phyloP scores from a whole-genome alignment of 2,329 filamentous ascomycete genomes.

The Penicillium janthinellum region DNA sequence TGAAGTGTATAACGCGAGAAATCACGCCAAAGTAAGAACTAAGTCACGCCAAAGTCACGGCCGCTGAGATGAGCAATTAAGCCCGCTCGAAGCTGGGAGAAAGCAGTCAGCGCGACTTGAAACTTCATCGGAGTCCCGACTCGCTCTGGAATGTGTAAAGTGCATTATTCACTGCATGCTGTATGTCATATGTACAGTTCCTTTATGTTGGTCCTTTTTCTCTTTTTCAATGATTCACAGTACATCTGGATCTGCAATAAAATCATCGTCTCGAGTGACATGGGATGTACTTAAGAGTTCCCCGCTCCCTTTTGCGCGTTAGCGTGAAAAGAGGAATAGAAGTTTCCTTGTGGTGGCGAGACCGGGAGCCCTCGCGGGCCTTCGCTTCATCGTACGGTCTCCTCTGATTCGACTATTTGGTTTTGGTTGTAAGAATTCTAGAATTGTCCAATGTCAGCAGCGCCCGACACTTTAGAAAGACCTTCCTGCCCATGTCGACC shows the following conservation, averaged over 20 bases:
- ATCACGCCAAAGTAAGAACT: not conserved
- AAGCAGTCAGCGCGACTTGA: not conserved
- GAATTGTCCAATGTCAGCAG: not conserved
- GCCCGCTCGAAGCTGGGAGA: not conserved
- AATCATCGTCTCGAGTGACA: not conserved
- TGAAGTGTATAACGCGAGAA: not conserved
- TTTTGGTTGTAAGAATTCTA: not conserved
- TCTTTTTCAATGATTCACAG: not conserved
- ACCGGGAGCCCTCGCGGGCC: not conserved
- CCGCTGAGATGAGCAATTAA: not conserved
- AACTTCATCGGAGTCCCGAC: not conserved
- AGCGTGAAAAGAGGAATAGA: not conserved
- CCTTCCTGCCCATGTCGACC: not conserved
- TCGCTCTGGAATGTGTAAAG: not conserved
- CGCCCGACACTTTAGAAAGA: not conserved
- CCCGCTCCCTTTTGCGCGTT: not conserved
- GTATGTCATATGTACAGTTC: not conserved
- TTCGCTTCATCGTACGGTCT: not conserved
- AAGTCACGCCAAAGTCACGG: not conserved
- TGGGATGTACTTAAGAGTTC: not conserved
- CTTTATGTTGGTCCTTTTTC: not conserved
- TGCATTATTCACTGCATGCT: not conserved
- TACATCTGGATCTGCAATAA: constrained; percentile 5
- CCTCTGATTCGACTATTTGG: not conserved
- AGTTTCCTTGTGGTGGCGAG: not conserved